Base-by-base conservation (phyloP, 495 filamentous ascomycete species). In the Neurospora pannonica region DNA sequence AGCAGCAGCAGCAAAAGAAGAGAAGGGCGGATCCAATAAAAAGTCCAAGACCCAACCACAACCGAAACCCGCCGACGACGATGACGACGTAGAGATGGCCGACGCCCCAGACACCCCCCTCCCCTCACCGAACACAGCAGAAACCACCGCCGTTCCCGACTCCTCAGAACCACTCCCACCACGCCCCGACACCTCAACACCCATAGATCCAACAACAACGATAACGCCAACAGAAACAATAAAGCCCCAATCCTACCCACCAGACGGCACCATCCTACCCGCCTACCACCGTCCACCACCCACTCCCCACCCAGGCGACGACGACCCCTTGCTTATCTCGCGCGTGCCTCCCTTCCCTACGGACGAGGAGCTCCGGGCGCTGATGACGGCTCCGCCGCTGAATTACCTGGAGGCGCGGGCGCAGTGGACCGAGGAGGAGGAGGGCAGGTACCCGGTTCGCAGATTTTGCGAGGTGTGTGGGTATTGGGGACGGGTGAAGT, bases 391-490 rank as follows among this genome's bases (percentile, higher is more conserved):
- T 43, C 92, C 93, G 36, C 92, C 94, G 28, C 82, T 97, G 38
- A 90, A 88, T n/a, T 97, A 97, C 80, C 87, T 89, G 71, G 93
- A 92, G 38, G 90, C 94, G 36, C 86, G 92, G n/a, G 90, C 88
- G 0, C 84, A 83, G 13, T 89, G 89, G 73, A 77, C 62, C 9
- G 81, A 76, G 10, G 81, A 79, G 46, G 77, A 83, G 71, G 74
- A 75, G 74, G 71, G 67, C 19, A 38, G 74, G 72, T 89, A 88
- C 71, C 89, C 93, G n/a, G 83, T 86, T 71, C 85, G 94, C 71
- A 79, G 81, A 36, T 97, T 97, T 79, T 97, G 94, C 83, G 93
- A 92, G 78, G 90, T 95, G 71, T 97, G 94, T 82, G 94, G 94
- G 38, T 97, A 96, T 81, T 97, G 95, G 94, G 94, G 94, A 2